phyloP scores from a whole-genome alignment of 148 eudicot species.

The Vaccinium myrtillus region DNA sequence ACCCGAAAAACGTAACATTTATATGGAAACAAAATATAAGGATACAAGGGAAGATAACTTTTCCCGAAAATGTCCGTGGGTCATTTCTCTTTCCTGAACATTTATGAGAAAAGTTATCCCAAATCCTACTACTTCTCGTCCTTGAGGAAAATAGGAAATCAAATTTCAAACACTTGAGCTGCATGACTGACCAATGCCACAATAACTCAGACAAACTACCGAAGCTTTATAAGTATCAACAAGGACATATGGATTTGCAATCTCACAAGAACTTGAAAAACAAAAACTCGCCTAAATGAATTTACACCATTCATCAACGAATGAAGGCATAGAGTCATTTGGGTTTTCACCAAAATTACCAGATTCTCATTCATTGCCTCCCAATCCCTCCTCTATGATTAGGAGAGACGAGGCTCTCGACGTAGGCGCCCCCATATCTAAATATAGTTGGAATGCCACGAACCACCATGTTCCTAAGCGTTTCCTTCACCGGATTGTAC shows the following conservation, averaged over 20 bases:
- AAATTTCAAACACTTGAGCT: slow-evolving; percentile 20
- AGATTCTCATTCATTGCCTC: background rate
- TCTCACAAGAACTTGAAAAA: background rate
- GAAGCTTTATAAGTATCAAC: too few relatives aligned
- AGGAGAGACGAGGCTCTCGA: background rate
- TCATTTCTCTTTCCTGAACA: too few relatives aligned
- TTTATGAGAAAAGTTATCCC: too few relatives aligned
- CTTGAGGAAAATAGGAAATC: slow-evolving; percentile 22
- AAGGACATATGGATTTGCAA: background rate
- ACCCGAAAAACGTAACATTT: too few relatives aligned
- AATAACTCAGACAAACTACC: too few relatives aligned
- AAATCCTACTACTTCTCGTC: background rate
- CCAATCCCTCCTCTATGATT: background rate
- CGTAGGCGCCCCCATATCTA: background rate
- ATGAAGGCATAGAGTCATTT: background rate
- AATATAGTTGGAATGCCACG: background rate
- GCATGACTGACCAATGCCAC: background rate
- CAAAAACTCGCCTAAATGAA: background rate
- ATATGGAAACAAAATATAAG: too few relatives aligned
- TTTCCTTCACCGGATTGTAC: background rate
- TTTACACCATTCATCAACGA: background rate
- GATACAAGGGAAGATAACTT: too few relatives aligned
- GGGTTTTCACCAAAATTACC: too few relatives aligned
- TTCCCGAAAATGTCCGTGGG: too few relatives aligned
- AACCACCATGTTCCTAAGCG: background rate